Evolutionary conservation across 805 yeast species (phyloP).

Genomic region (Pichia heedii): DNA sequence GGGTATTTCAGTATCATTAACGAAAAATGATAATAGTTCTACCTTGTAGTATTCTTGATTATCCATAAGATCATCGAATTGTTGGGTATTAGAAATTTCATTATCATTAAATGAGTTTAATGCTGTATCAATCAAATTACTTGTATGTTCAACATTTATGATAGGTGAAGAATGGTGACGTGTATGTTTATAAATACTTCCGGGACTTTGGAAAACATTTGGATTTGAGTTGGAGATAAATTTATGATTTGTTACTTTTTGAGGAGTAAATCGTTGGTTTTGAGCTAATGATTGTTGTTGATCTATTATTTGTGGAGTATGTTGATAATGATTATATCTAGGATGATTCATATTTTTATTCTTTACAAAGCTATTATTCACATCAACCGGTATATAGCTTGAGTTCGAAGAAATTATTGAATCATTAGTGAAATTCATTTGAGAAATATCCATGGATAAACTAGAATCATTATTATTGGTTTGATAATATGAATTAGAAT

Average conservation of each 20-base stretch:
- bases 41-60: slow-evolving; percentile 28
- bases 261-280: slow-evolving; percentile 1
- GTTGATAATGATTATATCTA: slow-evolving; percentile 5
- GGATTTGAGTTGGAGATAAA: background rate
- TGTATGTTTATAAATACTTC: slow-evolving; percentile 18
- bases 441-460: background rate
- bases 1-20: slow-evolving; percentile 35
- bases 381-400: background rate
- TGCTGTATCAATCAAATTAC: background rate
- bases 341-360: background rate
- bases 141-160: background rate
- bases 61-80: background rate
- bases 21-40: slow-evolving; percentile 41
- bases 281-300: background rate
- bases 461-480: background rate
- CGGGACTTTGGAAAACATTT: slow-evolving; percentile 4
- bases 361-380: background rate
- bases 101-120: background rate
- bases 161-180: slow-evolving; percentile 11
- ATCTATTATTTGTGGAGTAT: slow-evolving; percentile 6
- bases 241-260: background rate
- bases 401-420: background rate
- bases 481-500: background rate
- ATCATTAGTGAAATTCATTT: background rate
- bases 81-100: background rate